Base-by-base conservation (phyloP, 2,329 filamentous ascomycete genomes). In the Sporothrix euskadiensis region DNA sequence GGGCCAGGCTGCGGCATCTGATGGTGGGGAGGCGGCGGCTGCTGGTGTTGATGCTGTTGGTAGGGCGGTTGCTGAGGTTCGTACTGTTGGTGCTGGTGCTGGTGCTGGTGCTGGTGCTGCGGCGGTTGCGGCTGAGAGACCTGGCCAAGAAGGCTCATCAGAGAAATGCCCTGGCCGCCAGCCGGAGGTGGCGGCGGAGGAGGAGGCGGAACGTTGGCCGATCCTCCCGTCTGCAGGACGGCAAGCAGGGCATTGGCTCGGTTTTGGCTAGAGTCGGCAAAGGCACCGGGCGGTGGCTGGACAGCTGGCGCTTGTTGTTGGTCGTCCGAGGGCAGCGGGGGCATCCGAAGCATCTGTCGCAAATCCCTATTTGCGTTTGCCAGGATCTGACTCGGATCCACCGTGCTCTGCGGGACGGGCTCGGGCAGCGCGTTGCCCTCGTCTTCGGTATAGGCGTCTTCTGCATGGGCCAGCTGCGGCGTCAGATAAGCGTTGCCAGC, bases 371-470 rank as follows among this genome's bases (percentile, higher is more conserved):
- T 87, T 10, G 87, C 86, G 10, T 84, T 85, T 74, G 85, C 85
- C 10, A 88, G 79, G 0, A 85, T 85, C 72, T 85, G 83, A 59
- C 85, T 81, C 3, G 80, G 80, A 9, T 83, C 82, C 19, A 82
- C 14, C 81, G 78, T 56, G 39, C n/a, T 71, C 54, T 76, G 75
- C 19, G 78, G 76, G 19, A 81, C 77, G 22, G 80, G 77, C 41
- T 83, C 80, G 8, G 80, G 81, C 75, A 85, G 81, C 61, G 81
- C 79, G 76, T 83, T 82, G n/a, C 82, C 79, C 70, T 92, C 90
- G 72, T 92, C 90, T 79, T 92, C 89, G 7, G 89, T 89, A 70
- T 87, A 81, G 52, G 84, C 83, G 75, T 91, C 88, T 59, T 90
- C 87, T 32, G 84, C 81, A 16, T 85, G 82, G 6, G 74, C 61